Conservation (phyloP, 345 rosid species). For the Tarenaya hassleriana region DNA sequence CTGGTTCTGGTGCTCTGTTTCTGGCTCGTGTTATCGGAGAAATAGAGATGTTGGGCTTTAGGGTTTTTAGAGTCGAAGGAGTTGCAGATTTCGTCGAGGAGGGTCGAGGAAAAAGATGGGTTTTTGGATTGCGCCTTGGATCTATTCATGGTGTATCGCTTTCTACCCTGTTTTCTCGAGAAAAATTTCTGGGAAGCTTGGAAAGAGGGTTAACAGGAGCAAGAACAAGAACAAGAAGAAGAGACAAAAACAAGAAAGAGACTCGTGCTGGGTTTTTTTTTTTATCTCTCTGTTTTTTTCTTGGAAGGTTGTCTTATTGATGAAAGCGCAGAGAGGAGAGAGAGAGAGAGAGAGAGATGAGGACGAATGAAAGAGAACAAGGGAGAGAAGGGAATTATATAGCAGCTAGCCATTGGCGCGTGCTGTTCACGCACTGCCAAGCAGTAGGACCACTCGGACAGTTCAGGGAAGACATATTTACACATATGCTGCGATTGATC, state of each 20-base stretch:
- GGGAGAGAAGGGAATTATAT: background rate
- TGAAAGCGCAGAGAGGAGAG: background rate
- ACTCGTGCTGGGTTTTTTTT: slow-evolving; percentile 1
- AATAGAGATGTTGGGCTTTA: slow-evolving; percentile 30
- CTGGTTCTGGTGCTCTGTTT: slow-evolving; percentile 21
- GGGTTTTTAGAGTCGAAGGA: slow-evolving; percentile 52
- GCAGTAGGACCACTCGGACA: slow-evolving; percentile 15
- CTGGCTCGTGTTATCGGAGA: slow-evolving; percentile 29
- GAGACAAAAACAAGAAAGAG: slow-evolving; percentile 22
- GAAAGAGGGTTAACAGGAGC: slow-evolving; percentile 1
- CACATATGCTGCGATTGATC: too few relatives aligned
- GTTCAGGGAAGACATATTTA: background rate
- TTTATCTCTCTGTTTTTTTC: background rate
- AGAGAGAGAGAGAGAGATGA: slow-evolving; percentile 14
- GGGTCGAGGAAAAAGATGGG: slow-evolving; percentile 88
- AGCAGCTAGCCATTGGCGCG: slow-evolving; percentile 23
- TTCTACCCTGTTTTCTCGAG: background rate
- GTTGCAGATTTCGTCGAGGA: slow-evolving; percentile 89
- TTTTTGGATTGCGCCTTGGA: slow-evolving; percentile 26
- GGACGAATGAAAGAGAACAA: slow-evolving; percentile 18
- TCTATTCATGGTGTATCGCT: slow-evolving; percentile 21
- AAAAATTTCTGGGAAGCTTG: background rate
- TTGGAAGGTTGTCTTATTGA: slow-evolving; percentile 5
- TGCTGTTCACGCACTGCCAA: slow-evolving; percentile 20
- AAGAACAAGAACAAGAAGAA: too few relatives aligned